These are phyloP conservation scores for Vaccinium vitisidaea DNA, from an alignment of 148 eudicot genomes.

Conservation along the genomic window DNA sequence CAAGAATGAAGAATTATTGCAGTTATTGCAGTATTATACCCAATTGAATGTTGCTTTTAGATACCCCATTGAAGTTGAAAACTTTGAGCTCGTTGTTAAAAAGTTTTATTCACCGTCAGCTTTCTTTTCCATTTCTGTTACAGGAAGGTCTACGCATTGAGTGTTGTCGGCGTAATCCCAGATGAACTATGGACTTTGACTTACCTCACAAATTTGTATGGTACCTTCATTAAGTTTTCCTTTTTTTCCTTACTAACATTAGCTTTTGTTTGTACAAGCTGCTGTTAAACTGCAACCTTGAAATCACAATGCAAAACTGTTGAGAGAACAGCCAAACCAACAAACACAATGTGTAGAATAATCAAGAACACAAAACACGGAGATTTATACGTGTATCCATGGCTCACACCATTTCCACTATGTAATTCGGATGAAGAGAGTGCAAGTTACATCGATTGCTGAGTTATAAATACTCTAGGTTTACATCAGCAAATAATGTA, in stretches of 20 bases:
- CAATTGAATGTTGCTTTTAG: no score
- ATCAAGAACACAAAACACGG: not conserved
- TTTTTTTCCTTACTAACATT: not conserved
- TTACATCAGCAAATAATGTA: no score
- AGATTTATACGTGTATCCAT: not conserved
- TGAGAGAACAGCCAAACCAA: not conserved
- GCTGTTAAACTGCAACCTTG: not conserved
- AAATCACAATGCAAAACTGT: not conserved
- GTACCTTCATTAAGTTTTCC: not conserved
- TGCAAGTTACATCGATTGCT: not conserved
- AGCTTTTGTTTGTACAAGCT: not conserved
- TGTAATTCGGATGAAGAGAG: not conserved
- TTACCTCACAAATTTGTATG: constrained; percentile 60
- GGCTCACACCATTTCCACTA: not conserved
- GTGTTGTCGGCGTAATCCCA: constrained; percentile 57
- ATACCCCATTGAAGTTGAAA: no score
- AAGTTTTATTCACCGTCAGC: no score
- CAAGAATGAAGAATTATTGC: no score
- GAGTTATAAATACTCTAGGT: no score
- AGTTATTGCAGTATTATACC: no score
- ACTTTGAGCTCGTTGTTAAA: no score
- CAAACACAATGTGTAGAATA: not conserved
- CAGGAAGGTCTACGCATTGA: constrained; percentile 65
- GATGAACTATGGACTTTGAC: constrained; percentile 77
- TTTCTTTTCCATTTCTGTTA: constrained; percentile 8